Evolutionary conservation across 2,329 filamentous ascomycete species (phyloP).

Genomic region (Scedosporium aurantiacum): DNA sequence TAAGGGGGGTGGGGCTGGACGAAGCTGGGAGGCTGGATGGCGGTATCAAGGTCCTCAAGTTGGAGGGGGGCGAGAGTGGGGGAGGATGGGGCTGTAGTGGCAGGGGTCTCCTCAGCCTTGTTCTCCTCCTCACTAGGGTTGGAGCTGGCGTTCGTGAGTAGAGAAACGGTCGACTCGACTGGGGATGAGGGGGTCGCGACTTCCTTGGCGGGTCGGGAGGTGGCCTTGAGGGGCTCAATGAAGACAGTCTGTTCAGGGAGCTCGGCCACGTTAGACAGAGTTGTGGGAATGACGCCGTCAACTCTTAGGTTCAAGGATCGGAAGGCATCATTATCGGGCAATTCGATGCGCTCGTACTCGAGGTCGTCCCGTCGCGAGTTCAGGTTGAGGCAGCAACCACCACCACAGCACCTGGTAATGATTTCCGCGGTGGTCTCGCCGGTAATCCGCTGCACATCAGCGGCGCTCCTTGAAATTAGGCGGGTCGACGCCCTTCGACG

Average conservation of each 20-base stretch:
- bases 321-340: constrained; percentile 79
- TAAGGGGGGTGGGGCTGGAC: constrained; percentile 94
- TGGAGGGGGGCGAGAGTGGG: constrained; percentile 20
- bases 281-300: constrained; percentile 55
- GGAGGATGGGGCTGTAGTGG: constrained; percentile 14
- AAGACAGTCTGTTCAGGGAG: constrained; percentile 67
- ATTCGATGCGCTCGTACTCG: constrained; percentile 39
- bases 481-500: constrained; percentile 58
- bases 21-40: constrained; percentile 69
- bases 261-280: constrained; percentile 58
- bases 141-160: constrained; percentile 21
- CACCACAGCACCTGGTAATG: constrained; percentile 52
- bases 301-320: constrained; percentile 67
- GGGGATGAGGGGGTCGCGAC: constrained; percentile 24
- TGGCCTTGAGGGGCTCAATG: constrained; percentile 42
- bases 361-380: constrained; percentile 32
- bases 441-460: constrained; percentile 52
- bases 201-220: constrained; percentile 11
- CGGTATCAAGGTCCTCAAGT: constrained; percentile 36
- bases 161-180: constrained; percentile 36
- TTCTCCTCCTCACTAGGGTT: not conserved
- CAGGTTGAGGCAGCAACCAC: constrained; percentile 49
- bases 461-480: constrained; percentile 52
- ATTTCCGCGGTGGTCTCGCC: constrained; percentile 52
- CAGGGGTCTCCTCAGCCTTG: constrained; percentile 2